Evolutionary conservation across 305 asterid genomes (phyloP).

Genomic region (Striga hermonthica): DNA sequence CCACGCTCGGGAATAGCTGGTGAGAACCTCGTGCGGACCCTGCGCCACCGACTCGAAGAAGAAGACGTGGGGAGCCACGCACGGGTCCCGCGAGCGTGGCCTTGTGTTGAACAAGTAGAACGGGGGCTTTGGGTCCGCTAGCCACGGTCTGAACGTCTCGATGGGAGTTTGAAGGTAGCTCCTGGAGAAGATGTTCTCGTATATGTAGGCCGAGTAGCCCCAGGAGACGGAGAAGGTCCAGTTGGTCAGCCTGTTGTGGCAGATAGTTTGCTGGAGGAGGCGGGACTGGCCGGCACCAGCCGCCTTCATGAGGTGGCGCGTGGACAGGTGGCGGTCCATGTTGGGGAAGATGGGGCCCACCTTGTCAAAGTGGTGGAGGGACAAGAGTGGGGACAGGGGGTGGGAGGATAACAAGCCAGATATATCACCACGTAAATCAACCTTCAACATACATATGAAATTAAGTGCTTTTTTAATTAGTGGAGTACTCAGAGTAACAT

Average conservation of each 20-base stretch:
- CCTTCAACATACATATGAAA: conserved; percentile 18
- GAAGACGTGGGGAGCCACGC: conserved; percentile 40
- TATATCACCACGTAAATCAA: conserved; percentile 39
- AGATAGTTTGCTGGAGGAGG: conserved; percentile 41
- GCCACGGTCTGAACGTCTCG: conserved; percentile 41
- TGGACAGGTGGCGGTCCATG: conserved; percentile 34
- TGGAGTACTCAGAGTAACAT: too few species aligned
- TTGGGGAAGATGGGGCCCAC: conserved; percentile 40
- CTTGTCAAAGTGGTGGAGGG: conserved; percentile 43
- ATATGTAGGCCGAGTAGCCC: conserved; percentile 46
- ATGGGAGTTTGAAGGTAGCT: conserved; percentile 36
- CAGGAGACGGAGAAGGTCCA: conserved; percentile 45
- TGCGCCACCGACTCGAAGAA: conserved; percentile 30
- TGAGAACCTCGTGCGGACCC: neutral
- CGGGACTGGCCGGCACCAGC: conserved; percentile 37
- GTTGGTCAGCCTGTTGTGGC: conserved; percentile 31
- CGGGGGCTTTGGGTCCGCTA: neutral
- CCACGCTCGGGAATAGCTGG: conserved; percentile 28
- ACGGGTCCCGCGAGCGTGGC: conserved; percentile 26
- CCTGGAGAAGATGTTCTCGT: conserved; percentile 35
- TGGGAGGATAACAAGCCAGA: conserved; percentile 41
- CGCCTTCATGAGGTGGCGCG: conserved; percentile 41
- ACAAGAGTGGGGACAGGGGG: conserved; percentile 33
- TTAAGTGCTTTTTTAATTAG: too few species aligned
- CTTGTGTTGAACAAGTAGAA: conserved; percentile 39